These are phyloP conservation scores for Galeopsis tetrahit DNA, from an alignment of 257 asterid genomes.

Conservation along the genomic window DNA sequence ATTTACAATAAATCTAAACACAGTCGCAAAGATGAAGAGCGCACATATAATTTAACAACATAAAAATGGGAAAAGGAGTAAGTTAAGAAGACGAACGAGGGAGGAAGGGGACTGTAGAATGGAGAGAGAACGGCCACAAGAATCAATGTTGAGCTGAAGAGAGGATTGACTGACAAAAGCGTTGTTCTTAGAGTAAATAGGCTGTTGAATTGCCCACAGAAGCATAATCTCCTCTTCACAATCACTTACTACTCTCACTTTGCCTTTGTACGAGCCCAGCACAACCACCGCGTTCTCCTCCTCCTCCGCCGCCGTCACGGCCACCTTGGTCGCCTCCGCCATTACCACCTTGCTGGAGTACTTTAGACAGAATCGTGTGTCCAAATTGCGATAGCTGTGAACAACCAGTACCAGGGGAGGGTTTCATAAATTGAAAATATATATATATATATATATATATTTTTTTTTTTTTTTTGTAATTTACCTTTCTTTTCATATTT, in stretches of 20 bases:
- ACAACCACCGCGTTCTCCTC: conserved; percentile 45
- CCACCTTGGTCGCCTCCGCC: conserved; percentile 24
- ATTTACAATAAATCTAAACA: not conserved
- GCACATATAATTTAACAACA: not conserved
- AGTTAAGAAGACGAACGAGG: conserved; percentile 45
- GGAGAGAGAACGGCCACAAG: conserved; percentile 85
- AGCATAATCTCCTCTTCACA: conserved; percentile 75
- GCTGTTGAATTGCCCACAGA: conserved; percentile 92
- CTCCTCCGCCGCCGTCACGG: conserved; percentile 34
- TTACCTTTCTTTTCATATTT: no score
- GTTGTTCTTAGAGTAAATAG: conserved; percentile 70
- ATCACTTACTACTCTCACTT: conserved; percentile 52
- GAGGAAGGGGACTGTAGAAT: conserved; percentile 90
- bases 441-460: no score
- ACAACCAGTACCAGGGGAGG: not conserved
- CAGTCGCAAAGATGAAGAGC: not conserved
- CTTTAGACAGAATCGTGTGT: not conserved
- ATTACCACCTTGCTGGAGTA: no score
- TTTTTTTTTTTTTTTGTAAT: no score
- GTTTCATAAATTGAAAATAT: no score
- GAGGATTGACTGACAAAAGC: conserved; percentile 77
- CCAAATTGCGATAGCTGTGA: not conserved
- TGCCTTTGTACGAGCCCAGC: conserved; percentile 65
- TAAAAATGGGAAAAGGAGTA: not conserved
- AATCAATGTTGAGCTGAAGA: conserved; percentile 68